A percentile compares a stretch with the other conserved stretches of the same genome.
These are phyloP conservation scores for Fagopyrum homotropicum DNA, from an alignment of 148 eudicot species.

Conservation along the genomic window DNA sequence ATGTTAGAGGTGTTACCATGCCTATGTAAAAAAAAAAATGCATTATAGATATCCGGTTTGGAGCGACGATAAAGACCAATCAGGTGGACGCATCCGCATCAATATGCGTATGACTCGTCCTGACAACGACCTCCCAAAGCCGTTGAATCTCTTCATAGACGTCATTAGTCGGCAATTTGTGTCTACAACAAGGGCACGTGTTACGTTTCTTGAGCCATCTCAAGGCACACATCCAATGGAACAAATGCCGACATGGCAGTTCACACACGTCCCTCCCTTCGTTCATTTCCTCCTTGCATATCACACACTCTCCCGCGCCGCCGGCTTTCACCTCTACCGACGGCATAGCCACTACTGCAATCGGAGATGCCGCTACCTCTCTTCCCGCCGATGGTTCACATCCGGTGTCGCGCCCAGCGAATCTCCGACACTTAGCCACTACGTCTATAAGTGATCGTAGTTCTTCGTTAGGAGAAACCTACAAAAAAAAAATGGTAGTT, in stretches of 20 bases:
- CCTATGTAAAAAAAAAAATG: too few relatives aligned
- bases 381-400: slow-evolving; percentile 21
- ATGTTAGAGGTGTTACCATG: too few relatives aligned
- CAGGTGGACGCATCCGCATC: too few relatives aligned
- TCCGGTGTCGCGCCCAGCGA: slow-evolving; percentile 25
- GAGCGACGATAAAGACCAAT: too few relatives aligned
- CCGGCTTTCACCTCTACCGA: slow-evolving; percentile 40
- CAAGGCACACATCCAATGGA: slow-evolving; percentile 82
- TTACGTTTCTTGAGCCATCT: slow-evolving; percentile 66
- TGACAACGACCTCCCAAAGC: slow-evolving; percentile 56
- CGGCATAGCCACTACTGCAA: slow-evolving; percentile 47
- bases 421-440: slow-evolving; percentile 42
- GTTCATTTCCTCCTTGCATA: slow-evolving; percentile 68
- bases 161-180: slow-evolving; percentile 61
- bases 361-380: slow-evolving; percentile 33
- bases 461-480: slow-evolving; percentile 20
- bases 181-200: slow-evolving; percentile 86
- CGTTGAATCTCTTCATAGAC: slow-evolving; percentile 67
- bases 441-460: slow-evolving; percentile 39
- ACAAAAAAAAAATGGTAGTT: not conserved
- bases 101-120: slow-evolving; percentile 15
- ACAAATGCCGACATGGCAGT: slow-evolving; percentile 74
- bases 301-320: slow-evolving; percentile 46
- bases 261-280: slow-evolving; percentile 77
- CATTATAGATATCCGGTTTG: too few relatives aligned